These are phyloP conservation scores for Cladorrhinum samala DNA, from an alignment of 495 filamentous ascomycete species.

Conservation along the genomic window DNA sequence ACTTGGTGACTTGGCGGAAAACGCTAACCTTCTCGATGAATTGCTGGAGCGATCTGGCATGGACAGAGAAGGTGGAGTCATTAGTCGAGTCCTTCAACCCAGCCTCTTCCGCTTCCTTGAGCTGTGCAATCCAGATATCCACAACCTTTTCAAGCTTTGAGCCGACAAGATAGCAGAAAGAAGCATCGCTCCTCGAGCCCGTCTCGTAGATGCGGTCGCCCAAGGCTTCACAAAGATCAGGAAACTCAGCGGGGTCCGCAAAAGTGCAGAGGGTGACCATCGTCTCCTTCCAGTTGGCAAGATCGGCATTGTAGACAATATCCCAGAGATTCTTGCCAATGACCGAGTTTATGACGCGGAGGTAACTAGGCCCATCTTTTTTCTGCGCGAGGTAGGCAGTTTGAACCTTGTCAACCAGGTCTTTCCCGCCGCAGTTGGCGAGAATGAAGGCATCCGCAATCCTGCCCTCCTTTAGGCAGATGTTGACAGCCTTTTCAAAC, in stretches of 20 bases:
- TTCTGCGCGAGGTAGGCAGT: constrained; percentile 83
- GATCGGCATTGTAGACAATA: constrained; percentile 89
- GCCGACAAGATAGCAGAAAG: constrained; percentile 91
- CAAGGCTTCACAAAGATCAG: constrained; percentile 92
- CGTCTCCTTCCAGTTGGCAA: constrained; percentile 91
- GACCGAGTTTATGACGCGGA: constrained; percentile 83
- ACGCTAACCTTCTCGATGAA: constrained; percentile 98
- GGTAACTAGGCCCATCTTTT: constrained; percentile 77
- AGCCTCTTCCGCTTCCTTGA: constrained; percentile 72
- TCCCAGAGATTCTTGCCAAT: constrained; percentile 98
- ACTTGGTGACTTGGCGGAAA: constrained; percentile 91
- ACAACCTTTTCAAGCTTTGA: constrained; percentile 97
- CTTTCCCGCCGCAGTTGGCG: constrained; percentile 91
- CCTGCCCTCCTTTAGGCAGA: constrained; percentile 79
- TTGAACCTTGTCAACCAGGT: constrained; percentile 90
- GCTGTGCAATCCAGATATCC: constrained; percentile 83
- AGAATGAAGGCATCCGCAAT: constrained; percentile 98
- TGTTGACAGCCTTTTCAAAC: constrained; percentile 83
- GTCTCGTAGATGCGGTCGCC: constrained; percentile 85
- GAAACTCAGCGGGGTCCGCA: constrained; percentile 81
- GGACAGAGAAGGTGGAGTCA: constrained; percentile 83
- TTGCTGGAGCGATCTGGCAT: constrained; percentile 78
- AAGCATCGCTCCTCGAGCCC: constrained; percentile 72
- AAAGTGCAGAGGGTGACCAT: constrained; percentile 95
- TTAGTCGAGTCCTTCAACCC: constrained; percentile 59